Conservation (phyloP, 495 filamentous ascomycete genomes). For the Talaromyces proteolyticus region DNA sequence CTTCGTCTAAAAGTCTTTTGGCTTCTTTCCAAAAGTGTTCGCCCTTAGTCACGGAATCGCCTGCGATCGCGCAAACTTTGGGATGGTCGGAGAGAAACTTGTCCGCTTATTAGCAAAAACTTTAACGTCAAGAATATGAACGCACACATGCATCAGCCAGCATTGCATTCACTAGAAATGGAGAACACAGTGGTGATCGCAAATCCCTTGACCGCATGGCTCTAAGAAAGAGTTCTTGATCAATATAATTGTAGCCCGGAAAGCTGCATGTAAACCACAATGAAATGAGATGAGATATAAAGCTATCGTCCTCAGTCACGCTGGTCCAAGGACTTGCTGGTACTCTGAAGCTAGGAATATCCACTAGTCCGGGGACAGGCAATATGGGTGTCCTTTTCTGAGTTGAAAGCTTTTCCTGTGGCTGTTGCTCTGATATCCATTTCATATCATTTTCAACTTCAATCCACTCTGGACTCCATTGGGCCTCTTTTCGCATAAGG, state of each 20-base stretch:
- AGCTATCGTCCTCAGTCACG: conserved; percentile 34
- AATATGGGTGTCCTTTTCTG: conserved; percentile 10
- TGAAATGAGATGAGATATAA: conserved; percentile 43
- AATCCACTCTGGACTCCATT: too few relatives aligned
- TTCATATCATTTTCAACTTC: too few relatives aligned
- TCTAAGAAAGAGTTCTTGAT: conserved; percentile 26
- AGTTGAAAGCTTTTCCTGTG: too few relatives aligned
- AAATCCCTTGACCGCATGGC: conserved; percentile 23
- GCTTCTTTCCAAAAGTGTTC: conserved; percentile 22
- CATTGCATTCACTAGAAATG: conserved; percentile 40
- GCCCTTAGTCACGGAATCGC: conserved; percentile 12
- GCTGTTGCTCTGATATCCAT: too few relatives aligned
- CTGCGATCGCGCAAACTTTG: conserved; percentile 12
- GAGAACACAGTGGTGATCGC: conserved; percentile 31
- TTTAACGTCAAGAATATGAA: background rate
- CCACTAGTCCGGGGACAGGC: conserved; percentile 11
- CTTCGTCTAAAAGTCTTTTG: conserved; percentile 20
- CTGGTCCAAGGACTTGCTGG: conserved; percentile 40
- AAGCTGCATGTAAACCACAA: conserved; percentile 43
- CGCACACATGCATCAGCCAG: conserved; percentile 31
- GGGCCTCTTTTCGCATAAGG: conserved; percentile 10
- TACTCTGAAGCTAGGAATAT: conserved; percentile 20
- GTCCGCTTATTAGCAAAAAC: conserved; percentile 2
- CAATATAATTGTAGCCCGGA: conserved; percentile 32
- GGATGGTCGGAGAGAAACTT: conserved; percentile 14